Percentiles rank a stretch among this genome's conserved stretches.
Conservation (phyloP, 1,139 yeast species). For the Zygosaccharomyces sapae region DNA sequence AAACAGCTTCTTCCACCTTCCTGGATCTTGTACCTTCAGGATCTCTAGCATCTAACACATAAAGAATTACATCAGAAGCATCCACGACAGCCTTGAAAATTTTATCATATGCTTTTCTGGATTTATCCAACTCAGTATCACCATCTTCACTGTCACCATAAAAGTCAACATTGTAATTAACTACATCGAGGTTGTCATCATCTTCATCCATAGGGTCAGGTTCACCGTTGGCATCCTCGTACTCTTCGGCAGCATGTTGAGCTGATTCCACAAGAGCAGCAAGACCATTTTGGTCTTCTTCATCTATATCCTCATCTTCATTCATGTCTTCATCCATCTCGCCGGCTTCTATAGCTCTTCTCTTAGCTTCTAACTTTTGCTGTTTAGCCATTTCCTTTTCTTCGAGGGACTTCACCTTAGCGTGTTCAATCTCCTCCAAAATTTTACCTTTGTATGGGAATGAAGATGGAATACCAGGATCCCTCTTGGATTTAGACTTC, state of each 20-base stretch:
- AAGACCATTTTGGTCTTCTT: slow-evolving; percentile 48
- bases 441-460: slow-evolving; percentile 91
- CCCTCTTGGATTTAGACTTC: slow-evolving; percentile 79
- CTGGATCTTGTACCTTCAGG: slow-evolving; percentile 93
- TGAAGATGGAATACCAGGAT: slow-evolving; percentile 90
- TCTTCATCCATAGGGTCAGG: slow-evolving; percentile 35
- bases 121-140: slow-evolving; percentile 60
- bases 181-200: slow-evolving; percentile 41
- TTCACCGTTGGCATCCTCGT: slow-evolving; percentile 41
- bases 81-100: slow-evolving; percentile 80
- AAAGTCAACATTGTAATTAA: slow-evolving; percentile 49
- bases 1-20: slow-evolving; percentile 84
- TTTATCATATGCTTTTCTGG: slow-evolving; percentile 90
- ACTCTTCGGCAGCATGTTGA: slow-evolving; percentile 73
- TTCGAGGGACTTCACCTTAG: slow-evolving; percentile 59
- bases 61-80: slow-evolving; percentile 81
- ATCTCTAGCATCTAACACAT: slow-evolving; percentile 94
- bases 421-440: slow-evolving; percentile 73
- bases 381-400: slow-evolving; percentile 47
- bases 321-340: slow-evolving; percentile 42
- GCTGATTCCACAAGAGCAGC: slow-evolving; percentile 89
- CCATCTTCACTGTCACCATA: slow-evolving; percentile 44
- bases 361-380: slow-evolving; percentile 45
- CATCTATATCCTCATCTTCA: slow-evolving; percentile 40
- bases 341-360: slow-evolving; percentile 44